Evolutionary conservation across 2,329 filamentous ascomycete genomes (phyloP).

Genomic region (Bipolaris oryzae): DNA sequence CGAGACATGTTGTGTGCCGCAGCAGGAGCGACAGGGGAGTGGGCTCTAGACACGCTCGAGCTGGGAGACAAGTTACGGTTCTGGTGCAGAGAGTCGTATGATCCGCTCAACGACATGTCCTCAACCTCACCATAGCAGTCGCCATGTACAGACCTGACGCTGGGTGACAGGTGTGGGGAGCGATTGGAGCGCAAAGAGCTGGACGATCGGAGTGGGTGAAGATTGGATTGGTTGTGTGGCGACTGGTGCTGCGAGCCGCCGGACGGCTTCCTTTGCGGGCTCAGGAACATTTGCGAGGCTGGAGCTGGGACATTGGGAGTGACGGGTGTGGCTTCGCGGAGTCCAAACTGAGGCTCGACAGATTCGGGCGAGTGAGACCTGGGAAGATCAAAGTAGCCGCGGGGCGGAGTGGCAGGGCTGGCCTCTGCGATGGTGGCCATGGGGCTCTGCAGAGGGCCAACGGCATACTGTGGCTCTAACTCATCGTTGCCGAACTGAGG

Average conservation of each 20-base stretch:
- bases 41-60: constrained; percentile 65
- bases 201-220: constrained; percentile 51
- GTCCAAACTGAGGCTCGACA: constrained; percentile 49
- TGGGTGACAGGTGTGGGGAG: constrained; percentile 49
- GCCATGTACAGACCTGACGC: constrained; percentile 53
- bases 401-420: constrained; percentile 29
- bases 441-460: constrained; percentile 37
- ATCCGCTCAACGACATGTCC: constrained; percentile 61
- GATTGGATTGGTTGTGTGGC: constrained; percentile 36
- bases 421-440: constrained; percentile 47
- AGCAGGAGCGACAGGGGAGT: constrained; percentile 69
- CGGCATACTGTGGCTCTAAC: constrained; percentile 32
- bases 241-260: constrained; percentile 42
- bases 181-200: constrained; percentile 37
- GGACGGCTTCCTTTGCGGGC: constrained; percentile 48
- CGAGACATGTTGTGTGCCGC: constrained; percentile 64
- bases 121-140: constrained; percentile 74
- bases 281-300: constrained; percentile 43
- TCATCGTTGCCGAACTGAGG: constrained; percentile 45
- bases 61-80: constrained; percentile 79
- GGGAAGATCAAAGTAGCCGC: constrained; percentile 55
- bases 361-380: constrained; percentile 54
- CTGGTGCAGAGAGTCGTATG: constrained; percentile 65
- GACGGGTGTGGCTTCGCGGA: constrained; percentile 53
- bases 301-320: constrained; percentile 44